phyloP scores from a whole-genome alignment of 495 filamentous ascomycete species.

The Trichoderma parareesei region DNA sequence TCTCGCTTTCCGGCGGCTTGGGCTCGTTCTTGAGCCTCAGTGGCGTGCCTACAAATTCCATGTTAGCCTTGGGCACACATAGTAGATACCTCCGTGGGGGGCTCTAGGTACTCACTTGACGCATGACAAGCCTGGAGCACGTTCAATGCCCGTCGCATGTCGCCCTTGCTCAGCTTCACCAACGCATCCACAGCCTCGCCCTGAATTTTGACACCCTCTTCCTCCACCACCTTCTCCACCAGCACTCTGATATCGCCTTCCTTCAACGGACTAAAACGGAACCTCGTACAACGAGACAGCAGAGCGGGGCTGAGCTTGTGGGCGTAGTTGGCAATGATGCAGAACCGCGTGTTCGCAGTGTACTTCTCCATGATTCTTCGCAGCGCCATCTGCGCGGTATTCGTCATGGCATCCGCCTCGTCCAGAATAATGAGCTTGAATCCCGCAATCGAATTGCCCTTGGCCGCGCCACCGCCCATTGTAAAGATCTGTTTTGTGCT shows the following conservation, averaged over 20 bases:
- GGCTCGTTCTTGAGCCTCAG: conserved; percentile 57
- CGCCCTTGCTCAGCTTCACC: conserved; percentile 82
- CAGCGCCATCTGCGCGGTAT: conserved; percentile 92
- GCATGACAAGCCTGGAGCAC: conserved; percentile 96
- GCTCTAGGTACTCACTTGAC: conserved; percentile 52
- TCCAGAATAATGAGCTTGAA: conserved; percentile 98
- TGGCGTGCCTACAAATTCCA: conserved; percentile 48
- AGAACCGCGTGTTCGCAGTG: conserved; percentile 95
- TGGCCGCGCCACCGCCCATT: conserved; percentile 26
- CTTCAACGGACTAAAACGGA: conserved; percentile 91
- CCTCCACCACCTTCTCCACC: conserved; percentile 83
- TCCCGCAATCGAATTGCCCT: conserved; percentile 47
- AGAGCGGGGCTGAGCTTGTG: conserved; percentile 96
- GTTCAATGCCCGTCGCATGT: conserved; percentile 92
- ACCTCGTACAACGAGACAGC: conserved; percentile 87
- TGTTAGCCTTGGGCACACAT: conserved; percentile 14
- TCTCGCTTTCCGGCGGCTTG: conserved; percentile 47
- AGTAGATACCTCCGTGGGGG: conserved; percentile 20
- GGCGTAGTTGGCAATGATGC: conserved; percentile 98
- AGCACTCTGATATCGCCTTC: conserved; percentile 71
- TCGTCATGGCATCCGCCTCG: conserved; percentile 97
- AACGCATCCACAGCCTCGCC: conserved; percentile 70
- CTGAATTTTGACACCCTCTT: conserved; percentile 77
- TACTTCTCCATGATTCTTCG: conserved; percentile 99
- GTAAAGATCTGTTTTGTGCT: conserved; percentile 58